A percentile compares a stretch with the other conserved stretches of the same genome.
These are phyloP conservation scores for Mucor racemosus DNA, from an alignment of 371 early-diverging fungal species.

Conservation along the genomic window DNA sequence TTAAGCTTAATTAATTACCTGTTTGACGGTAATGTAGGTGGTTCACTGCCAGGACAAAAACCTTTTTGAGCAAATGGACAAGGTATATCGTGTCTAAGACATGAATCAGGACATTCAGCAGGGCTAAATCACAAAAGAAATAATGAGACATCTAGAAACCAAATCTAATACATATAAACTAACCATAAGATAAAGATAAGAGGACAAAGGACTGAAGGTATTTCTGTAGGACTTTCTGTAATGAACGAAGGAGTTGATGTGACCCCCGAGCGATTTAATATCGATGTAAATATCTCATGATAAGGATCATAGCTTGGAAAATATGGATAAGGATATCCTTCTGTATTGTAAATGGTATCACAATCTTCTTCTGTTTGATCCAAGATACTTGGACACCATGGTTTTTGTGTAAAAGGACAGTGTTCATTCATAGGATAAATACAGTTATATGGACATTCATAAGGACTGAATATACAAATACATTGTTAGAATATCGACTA, in stretches of 20 bases:
- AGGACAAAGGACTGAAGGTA: neutral
- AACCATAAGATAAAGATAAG: slow-evolving; percentile 3
- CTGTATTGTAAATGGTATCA: neutral
- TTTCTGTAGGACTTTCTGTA: neutral
- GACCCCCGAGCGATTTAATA: slow-evolving; percentile 2
- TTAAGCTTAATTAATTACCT: neutral
- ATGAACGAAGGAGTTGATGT: slow-evolving; percentile 2
- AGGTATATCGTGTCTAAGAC: slow-evolving; percentile 8
- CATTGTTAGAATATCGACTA: neutral
- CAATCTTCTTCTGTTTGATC: neutral
- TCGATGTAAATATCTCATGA: slow-evolving; percentile 4
- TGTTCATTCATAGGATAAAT: slow-evolving; percentile 24
- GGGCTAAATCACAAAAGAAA: slow-evolving; percentile 21
- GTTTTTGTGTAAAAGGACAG: slow-evolving; percentile 24
- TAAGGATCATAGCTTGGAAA: slow-evolving; percentile 6
- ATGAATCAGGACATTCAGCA: slow-evolving; percentile 20
- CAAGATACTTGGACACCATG: slow-evolving; percentile 9
- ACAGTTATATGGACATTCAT: slow-evolving; percentile 31
- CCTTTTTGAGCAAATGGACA: slow-evolving; percentile 18
- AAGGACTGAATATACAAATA: slow-evolving; percentile 22
- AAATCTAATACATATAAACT: neutral
- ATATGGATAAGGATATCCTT: slow-evolving; percentile 1
- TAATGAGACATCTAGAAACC: neutral
- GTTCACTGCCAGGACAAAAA: slow-evolving; percentile 8
- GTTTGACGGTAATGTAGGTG: neutral